These are phyloP conservation scores for Pyrenopolyporus hunteri DNA, from an alignment of 495 filamentous ascomycete genomes.

Conservation along the genomic window DNA sequence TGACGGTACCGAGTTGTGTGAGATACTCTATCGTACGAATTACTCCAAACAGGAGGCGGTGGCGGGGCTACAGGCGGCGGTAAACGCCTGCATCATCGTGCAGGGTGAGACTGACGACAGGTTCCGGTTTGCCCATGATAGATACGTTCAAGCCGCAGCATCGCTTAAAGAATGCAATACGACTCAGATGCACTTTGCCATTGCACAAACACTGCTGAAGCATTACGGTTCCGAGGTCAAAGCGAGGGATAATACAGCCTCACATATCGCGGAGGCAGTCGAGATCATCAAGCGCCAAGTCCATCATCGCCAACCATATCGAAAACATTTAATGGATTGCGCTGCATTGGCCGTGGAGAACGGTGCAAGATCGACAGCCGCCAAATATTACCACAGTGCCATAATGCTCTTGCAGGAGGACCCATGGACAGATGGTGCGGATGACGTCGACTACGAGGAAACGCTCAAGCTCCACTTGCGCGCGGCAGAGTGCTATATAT, in stretches of 20 bases:
- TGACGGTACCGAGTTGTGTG: slow-evolving; percentile 19
- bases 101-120: slow-evolving; percentile 78
- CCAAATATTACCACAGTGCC: slow-evolving; percentile 77
- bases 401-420: slow-evolving; percentile 77
- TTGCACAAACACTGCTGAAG: slow-evolving; percentile 78
- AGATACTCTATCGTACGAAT: slow-evolving; percentile 27
- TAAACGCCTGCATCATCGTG: slow-evolving; percentile 77
- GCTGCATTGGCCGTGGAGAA: slow-evolving; percentile 77
- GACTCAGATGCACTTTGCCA: slow-evolving; percentile 84
- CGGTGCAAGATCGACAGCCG: slow-evolving; percentile 77
- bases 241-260: slow-evolving; percentile 69
- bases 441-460: slow-evolving; percentile 86
- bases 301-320: slow-evolving; percentile 63
- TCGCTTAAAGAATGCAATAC: slow-evolving; percentile 70
- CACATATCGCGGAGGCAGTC: slow-evolving; percentile 76
- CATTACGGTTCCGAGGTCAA: slow-evolving; percentile 64
- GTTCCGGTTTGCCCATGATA: slow-evolving; percentile 80
- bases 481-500: slow-evolving; percentile 81
- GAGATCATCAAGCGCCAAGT: slow-evolving; percentile 73
- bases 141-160: slow-evolving; percentile 78
- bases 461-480: slow-evolving; percentile 75
- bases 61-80: slow-evolving; percentile 75
- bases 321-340: slow-evolving; percentile 75
- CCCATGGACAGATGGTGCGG: slow-evolving; percentile 71
- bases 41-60: slow-evolving; percentile 63